phyloP scores from a whole-genome alignment of 139 green algal species.

The Edaphochlamys debaryana region DNA sequence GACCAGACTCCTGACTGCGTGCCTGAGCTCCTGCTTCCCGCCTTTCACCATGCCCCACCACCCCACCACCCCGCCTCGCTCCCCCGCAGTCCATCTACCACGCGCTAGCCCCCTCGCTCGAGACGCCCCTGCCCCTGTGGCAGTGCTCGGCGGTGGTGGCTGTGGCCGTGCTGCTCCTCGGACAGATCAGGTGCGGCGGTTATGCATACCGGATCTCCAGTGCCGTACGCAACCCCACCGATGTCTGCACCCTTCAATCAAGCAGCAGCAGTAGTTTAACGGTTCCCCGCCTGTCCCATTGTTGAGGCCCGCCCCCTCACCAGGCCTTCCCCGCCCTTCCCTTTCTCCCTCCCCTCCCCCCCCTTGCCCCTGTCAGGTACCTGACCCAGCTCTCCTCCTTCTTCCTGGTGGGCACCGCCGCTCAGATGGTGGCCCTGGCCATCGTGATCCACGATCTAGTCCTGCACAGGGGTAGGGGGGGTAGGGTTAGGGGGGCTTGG shows the following conservation, averaged over 20 bases:
- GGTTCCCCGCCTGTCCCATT: too few relatives aligned
- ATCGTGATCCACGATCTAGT: conserved; percentile 63
- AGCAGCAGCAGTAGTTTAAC: too few relatives aligned
- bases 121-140: conserved; percentile 40
- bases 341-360: background rate
- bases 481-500: too few relatives aligned
- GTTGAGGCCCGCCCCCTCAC: too few relatives aligned
- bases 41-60: too few relatives aligned
- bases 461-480: background rate
- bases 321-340: too few relatives aligned
- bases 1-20: too few relatives aligned
- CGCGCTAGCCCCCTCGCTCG: background rate
- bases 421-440: conserved; percentile 62
- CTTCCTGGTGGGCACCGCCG: conserved; percentile 57
- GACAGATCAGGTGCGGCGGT: conserved; percentile 20
- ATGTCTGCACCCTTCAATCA: too few relatives aligned
- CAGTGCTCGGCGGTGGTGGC: conserved; percentile 42
- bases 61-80: too few relatives aligned
- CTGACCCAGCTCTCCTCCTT: conserved; percentile 63
- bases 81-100: conserved; percentile 45
- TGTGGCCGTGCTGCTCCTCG: conserved; percentile 49
- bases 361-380: conserved; percentile 20
- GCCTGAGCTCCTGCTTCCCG: too few relatives aligned
- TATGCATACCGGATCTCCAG: too few relatives aligned
- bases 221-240: too few relatives aligned